These are phyloP conservation scores for Lactarius indigo DNA, from an alignment of 768 basidiomycete genomes.

Conservation along the genomic window DNA sequence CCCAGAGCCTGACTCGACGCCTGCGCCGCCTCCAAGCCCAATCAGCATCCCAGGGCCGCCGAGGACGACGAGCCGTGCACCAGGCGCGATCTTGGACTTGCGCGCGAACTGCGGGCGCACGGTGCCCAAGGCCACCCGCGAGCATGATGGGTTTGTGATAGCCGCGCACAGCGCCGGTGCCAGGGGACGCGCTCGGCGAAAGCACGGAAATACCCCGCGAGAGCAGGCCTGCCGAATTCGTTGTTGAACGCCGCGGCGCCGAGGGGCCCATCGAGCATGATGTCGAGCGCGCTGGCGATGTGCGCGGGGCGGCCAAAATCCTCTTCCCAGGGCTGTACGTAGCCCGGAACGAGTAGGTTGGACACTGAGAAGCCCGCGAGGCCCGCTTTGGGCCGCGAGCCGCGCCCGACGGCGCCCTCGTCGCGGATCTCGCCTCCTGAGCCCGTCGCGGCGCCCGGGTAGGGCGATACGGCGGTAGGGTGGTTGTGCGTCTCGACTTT, in stretches of 20 bases:
- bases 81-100: constrained; percentile 73
- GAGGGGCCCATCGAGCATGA: constrained; percentile 95
- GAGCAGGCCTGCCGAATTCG: constrained; percentile 92
- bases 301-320: constrained; percentile 88
- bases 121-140: constrained; percentile 91
- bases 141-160: constrained; percentile 99
- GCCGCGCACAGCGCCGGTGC: constrained; percentile 68
- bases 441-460: constrained; percentile 97
- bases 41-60: constrained; percentile 97
- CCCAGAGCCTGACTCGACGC: constrained; percentile 93
- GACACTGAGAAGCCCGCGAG: constrained; percentile 90
- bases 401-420: constrained; percentile 93
- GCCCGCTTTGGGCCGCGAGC: constrained; percentile 95
- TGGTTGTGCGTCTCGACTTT: constrained; percentile 99
- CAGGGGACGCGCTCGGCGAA: constrained; percentile 73
- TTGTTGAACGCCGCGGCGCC: constrained; percentile 97
- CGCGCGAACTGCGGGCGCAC: constrained; percentile 80
- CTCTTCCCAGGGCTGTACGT: constrained; percentile 92
- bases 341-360: constrained; percentile 89
- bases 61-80: constrained; percentile 86
- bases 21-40: constrained; percentile 93
- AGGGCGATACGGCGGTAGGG: constrained; percentile 97
- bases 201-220: constrained; percentile 93
- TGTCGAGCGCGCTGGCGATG: constrained; percentile 90
- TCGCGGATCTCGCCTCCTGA: constrained; percentile 98